Base-by-base conservation (phyloP, 345 rosid genomes). In the Excoecaria agallocha region DNA sequence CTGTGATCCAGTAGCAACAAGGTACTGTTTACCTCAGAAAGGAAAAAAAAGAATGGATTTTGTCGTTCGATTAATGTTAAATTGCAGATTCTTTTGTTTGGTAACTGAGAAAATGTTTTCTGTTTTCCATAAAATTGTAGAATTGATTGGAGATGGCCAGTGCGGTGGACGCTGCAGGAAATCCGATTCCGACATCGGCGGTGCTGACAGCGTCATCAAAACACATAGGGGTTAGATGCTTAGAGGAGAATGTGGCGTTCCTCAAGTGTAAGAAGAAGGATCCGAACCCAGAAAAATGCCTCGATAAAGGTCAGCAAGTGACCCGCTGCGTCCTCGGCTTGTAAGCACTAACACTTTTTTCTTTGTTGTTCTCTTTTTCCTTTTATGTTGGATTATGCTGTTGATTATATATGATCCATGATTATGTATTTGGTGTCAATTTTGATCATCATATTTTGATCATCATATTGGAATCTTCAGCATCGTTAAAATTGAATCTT, bases 251-350 rank as follows among this genome's bases (percentile, higher is more conserved):
- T 77, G 83, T 96, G 72, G 97, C 80, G 45, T 96, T 93, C 79
- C 89, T 96, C 79, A 96, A 89, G 80, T 96, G 99, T 85, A 96
- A 96, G 89, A 85, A 93, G 93, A 90, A 88, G 78, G 97, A 96
- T 78, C 94, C 97, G 2, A 96, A 96, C 75, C 99, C 99, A 0
- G 99, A 96, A 91, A 93, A 91, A 68, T 96, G 99, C 74, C 96
- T 96, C 41, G 98, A 93, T 12, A 89, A 96, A 71, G 99, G 99
- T 65, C 89, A 87, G 49, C 86, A 93, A 76, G 99, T 93, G 80
- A 96, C 99, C 76, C 94, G 94, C 77, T 96, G 99, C 72, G 97
- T 90, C 67, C 93, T 96, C 69, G 89, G 92, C 77, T 60, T 93
- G 98, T 96, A 83, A 79, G 98, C 71, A 50, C 30, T 64, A 17